A percentile compares a stretch with the other conserved stretches of the same genome.
Evolutionary conservation across 805 yeast species (phyloP).

Genomic region (Yarrowia sp.): DNA sequence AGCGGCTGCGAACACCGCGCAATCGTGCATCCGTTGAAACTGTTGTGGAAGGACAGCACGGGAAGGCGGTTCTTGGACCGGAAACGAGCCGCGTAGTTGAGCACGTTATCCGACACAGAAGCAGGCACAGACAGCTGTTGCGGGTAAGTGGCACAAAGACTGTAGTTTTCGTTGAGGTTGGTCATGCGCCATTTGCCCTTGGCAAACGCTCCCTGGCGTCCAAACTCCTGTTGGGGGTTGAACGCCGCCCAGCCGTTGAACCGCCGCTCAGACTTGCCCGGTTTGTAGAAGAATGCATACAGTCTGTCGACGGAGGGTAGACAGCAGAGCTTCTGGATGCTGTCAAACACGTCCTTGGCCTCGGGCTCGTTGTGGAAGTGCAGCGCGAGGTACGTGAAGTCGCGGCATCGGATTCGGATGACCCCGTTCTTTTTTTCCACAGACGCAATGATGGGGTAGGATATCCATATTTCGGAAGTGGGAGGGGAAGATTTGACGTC

Average conservation of each 20-base stretch:
- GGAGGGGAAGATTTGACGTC: too few relatives aligned
- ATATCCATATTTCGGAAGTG: slow-evolving; percentile 78
- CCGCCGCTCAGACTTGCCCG: slow-evolving; percentile 70
- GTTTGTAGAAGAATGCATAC: slow-evolving; percentile 83
- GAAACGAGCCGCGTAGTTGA: slow-evolving; percentile 82
- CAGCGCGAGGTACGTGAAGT: slow-evolving; percentile 80
- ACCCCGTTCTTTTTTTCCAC: slow-evolving; percentile 52
- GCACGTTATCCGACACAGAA: slow-evolving; percentile 78
- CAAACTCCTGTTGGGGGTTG: slow-evolving; percentile 67
- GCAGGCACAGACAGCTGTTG: slow-evolving; percentile 69
- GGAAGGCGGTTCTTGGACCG: slow-evolving; percentile 89
- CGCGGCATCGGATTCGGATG: slow-evolving; percentile 78
- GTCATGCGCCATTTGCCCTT: slow-evolving; percentile 72
- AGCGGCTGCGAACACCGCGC: slow-evolving; percentile 92
- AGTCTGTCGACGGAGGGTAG: slow-evolving; percentile 60
- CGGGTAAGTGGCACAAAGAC: slow-evolving; percentile 80
- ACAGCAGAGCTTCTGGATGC: slow-evolving; percentile 70
- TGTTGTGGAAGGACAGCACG: slow-evolving; percentile 75
- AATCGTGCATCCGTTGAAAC: slow-evolving; percentile 68
- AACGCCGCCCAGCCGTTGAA: slow-evolving; percentile 78
- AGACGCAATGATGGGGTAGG: slow-evolving; percentile 80
- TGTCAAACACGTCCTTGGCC: slow-evolving; percentile 75
- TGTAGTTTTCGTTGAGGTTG: slow-evolving; percentile 64
- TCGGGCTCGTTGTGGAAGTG: slow-evolving; percentile 67
- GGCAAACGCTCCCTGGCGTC: slow-evolving; percentile 68